phyloP scores from a whole-genome alignment of 208 protist species.

The Crithidia sp. region DNA sequence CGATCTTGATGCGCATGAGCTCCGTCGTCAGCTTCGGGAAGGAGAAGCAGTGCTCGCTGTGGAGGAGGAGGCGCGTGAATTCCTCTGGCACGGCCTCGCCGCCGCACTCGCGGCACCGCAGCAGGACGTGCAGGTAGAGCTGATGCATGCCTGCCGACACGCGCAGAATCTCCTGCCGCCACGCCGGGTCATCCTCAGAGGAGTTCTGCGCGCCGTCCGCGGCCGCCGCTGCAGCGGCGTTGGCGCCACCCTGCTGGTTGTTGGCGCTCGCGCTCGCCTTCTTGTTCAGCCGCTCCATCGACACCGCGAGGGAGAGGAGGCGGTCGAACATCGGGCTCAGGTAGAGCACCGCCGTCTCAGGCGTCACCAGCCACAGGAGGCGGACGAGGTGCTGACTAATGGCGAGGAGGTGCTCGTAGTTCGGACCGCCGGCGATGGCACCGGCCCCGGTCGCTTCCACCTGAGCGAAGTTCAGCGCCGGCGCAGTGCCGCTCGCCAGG shows the following conservation, averaged over 20 bases:
- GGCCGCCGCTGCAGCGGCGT: constrained; percentile 7
- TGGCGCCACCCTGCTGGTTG: constrained; percentile 14
- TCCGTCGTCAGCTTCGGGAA: constrained; percentile 70
- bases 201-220: constrained; percentile 21
- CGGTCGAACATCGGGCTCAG: constrained; percentile 67
- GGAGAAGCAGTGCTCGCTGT: constrained; percentile 62
- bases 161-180: constrained; percentile 43
- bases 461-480: constrained; percentile 62
- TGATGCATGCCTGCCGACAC: constrained; percentile 74
- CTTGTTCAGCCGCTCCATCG: constrained; percentile 58
- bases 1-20: constrained; percentile 87
- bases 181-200: constrained; percentile 25
- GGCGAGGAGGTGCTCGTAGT: constrained; percentile 46
- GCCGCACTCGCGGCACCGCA: constrained; percentile 70
- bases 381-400: constrained; percentile 62
- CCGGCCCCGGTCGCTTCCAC: constrained; percentile 38
- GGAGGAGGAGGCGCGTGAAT: constrained; percentile 79
- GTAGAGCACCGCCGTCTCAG: constrained; percentile 77
- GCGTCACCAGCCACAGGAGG: constrained; percentile 77
- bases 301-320: constrained; percentile 60
- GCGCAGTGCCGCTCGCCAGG: constrained; percentile 40
- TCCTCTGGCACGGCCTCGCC: constrained; percentile 74
- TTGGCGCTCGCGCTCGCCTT: constrained; percentile 35
- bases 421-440: not conserved
- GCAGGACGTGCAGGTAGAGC: constrained; percentile 81